Evolutionary conservation across 2,329 filamentous ascomycete genomes (phyloP), one percentile per base, ranked within the genome.

Genomic region (Dactylellina sp.): DNA sequence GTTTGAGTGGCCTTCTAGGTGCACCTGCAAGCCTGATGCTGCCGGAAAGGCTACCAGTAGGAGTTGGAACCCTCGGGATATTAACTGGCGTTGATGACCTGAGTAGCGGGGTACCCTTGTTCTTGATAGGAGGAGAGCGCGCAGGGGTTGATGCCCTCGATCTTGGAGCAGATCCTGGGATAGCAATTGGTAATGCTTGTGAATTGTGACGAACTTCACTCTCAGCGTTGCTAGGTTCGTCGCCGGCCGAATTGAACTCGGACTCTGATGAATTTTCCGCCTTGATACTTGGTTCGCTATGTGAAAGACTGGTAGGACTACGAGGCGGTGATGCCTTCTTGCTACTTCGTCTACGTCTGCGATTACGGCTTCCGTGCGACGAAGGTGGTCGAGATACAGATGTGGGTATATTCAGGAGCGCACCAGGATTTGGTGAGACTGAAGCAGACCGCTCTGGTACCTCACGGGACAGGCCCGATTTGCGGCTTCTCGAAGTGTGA

Each of bases 121-220:
- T 72, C 25, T 56, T 72, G 9, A 44, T 35, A 24, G 71, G 71
- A 24, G 71, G 71, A 16, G 62, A 66, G 7, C 63, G 62, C 12
- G 68, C 60, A 9, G 71, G 71, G 16, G 71, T 75, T 7, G 71
- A 75, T 28, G 71, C 71, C 55, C 71, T 56, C 1, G 71, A 75
- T 50, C 71, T 61, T 6, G 71, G 71, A 4, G 71, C 71, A 12
- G 71, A 75, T 46, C 71, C 71, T 3, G 71, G 71, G 11, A 75
- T 75, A 9, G 71, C 71, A 40, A 75, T 75, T 1, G 71, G 71
- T 12, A 66, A 32, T n/a, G 71, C 60, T 28, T 63, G 71, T 1
- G 71, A 68, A 53, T 68, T 68, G 20, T 75, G 71, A 40, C 62
- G 55, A 52, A 75, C 71, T 32, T 75, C 71, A 49, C 47, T 66